These are phyloP conservation scores for Ceratocystis alfenasii DNA, from an alignment of 2,329 filamentous ascomycete genomes.

Conservation along the genomic window DNA sequence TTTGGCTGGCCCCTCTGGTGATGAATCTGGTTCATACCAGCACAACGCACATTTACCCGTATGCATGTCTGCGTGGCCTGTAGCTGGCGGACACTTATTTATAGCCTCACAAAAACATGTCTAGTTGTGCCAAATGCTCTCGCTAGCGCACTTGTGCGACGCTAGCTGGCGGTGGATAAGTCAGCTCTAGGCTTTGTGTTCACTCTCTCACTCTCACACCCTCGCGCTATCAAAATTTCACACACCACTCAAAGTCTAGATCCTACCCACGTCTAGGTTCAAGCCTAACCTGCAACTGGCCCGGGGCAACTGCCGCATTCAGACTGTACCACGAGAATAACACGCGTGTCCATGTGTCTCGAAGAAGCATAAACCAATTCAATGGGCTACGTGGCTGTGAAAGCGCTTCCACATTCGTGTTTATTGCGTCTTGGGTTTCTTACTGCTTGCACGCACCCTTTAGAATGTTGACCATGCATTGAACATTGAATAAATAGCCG, in stretches of 20 bases:
- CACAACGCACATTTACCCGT: too few species aligned
- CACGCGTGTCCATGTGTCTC: background rate
- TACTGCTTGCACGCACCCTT: background rate
- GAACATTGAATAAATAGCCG: background rate
- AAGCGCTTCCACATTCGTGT: background rate
- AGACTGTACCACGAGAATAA: background rate
- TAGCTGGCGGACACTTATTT: too few species aligned
- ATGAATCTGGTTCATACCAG: too few species aligned
- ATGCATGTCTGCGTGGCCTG: too few species aligned
- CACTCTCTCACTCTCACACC: too few species aligned
- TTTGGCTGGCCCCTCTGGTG: too few species aligned
- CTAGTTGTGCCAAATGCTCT: too few species aligned
- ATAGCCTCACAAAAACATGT: too few species aligned
- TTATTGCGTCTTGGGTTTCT: background rate
- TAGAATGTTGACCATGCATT: background rate
- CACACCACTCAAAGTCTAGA: background rate
- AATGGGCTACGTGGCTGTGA: background rate
- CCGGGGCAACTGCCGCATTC: background rate
- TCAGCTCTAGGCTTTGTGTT: too few species aligned
- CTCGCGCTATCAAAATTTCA: too few species aligned
- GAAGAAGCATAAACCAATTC: background rate
- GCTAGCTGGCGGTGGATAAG: too few species aligned
- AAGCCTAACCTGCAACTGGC: background rate
- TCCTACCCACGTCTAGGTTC: background rate
- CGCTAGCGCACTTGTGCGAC: too few species aligned